These are phyloP conservation scores for Maudiozyma serrabonitensis DNA, from an alignment of 805 yeast genomes.

Conservation along the genomic window DNA sequence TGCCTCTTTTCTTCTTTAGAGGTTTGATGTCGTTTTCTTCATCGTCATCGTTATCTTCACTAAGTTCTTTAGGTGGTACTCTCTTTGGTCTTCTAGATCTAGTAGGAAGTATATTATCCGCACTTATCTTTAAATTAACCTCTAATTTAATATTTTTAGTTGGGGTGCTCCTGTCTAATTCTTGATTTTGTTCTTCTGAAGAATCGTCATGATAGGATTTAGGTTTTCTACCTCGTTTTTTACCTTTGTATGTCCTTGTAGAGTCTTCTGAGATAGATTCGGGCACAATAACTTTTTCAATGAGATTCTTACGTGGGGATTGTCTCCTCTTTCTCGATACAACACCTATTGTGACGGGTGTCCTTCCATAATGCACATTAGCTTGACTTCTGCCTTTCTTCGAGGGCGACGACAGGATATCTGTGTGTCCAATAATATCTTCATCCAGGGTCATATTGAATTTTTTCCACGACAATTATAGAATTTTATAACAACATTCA, in stretches of 20 bases:
- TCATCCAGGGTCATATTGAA: neutral
- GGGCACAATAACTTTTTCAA: neutral
- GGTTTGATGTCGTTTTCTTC: neutral
- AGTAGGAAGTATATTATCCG: constrained; percentile 4
- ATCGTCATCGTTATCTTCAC: neutral
- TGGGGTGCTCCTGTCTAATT: neutral
- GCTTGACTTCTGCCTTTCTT: constrained; percentile 1
- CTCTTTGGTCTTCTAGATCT: constrained; percentile 1
- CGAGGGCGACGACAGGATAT: constrained; percentile 18
- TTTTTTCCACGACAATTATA: too few species aligned
- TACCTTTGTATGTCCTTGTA: too few species aligned
- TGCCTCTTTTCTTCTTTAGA: neutral
- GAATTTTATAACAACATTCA: too few species aligned
- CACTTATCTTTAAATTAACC: constrained; percentile 1
- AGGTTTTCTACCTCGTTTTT: neutral
- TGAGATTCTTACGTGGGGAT: neutral
- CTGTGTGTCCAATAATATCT: constrained; percentile 18
- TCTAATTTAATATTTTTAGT: neutral
- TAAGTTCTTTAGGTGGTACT: neutral
- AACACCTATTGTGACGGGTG: neutral
- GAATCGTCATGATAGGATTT: neutral
- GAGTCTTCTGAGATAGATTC: neutral
- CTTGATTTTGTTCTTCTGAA: neutral
- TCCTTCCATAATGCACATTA: neutral
- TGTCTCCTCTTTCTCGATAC: neutral